These are phyloP conservation scores for Paraphaeosphaeria sporulosa DNA, from an alignment of 2,329 filamentous ascomycete genomes.

Conservation along the genomic window DNA sequence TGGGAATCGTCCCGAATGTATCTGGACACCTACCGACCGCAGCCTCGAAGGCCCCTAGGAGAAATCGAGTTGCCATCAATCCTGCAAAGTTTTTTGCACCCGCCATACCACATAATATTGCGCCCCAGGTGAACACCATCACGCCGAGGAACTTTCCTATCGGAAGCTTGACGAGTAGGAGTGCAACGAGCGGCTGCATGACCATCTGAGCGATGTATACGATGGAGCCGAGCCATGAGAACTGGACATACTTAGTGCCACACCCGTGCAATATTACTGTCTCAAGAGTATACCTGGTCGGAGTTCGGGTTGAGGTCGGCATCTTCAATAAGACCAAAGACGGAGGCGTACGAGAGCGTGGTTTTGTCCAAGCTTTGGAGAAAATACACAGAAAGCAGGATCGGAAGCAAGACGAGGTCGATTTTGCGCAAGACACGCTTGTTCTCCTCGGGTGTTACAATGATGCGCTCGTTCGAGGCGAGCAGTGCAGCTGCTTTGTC, in stretches of 20 bases:
- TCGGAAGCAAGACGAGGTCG: constrained; percentile 60
- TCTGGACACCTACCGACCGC: constrained; percentile 49
- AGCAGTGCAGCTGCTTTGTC: constrained; percentile 62
- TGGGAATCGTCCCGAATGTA: neutral
- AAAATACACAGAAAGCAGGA: constrained; percentile 68
- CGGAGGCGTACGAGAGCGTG: constrained; percentile 66
- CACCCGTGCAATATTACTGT: too few species aligned
- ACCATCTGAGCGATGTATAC: constrained; percentile 64
- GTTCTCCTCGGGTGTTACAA: constrained; percentile 63
- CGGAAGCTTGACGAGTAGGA: constrained; percentile 66
- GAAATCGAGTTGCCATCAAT: constrained; percentile 67
- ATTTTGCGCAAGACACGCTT: constrained; percentile 60
- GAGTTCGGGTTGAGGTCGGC: constrained; percentile 60
- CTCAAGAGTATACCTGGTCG: too few species aligned
- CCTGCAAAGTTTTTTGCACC: constrained; percentile 67
- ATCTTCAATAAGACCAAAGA: constrained; percentile 69
- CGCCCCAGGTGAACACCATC: constrained; percentile 62
- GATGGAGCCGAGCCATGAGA: constrained; percentile 60
- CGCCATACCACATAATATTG: constrained; percentile 68
- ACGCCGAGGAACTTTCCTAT: constrained; percentile 66
- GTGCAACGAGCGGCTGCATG: constrained; percentile 61
- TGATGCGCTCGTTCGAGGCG: constrained; percentile 54
- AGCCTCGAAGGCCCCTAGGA: constrained; percentile 74
- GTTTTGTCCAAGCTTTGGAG: constrained; percentile 70
- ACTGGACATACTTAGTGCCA: too few species aligned